Percentiles rank a stretch among this genome's conserved stretches.
These are phyloP conservation scores for Daldinia grandis DNA, from an alignment of 495 filamentous ascomycete species.

Conservation along the genomic window DNA sequence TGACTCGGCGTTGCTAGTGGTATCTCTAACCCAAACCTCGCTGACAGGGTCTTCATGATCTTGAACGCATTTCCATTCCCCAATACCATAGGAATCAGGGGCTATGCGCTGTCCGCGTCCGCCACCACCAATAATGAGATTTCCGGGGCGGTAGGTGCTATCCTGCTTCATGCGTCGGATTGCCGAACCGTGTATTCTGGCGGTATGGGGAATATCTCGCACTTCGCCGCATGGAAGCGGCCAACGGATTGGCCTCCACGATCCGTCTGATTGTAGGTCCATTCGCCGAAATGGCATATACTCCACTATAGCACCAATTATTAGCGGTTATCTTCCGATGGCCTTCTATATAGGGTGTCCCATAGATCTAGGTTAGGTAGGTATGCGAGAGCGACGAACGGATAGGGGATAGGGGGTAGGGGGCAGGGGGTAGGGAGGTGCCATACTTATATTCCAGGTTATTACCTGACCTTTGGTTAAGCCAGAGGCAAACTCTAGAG, in stretches of 20 bases:
- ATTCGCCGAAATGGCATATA: conserved; percentile 85
- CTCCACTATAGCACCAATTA: conserved; percentile 61
- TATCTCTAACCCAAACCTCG: conserved; percentile 64
- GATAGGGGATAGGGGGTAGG: neutral
- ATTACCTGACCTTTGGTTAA: conserved; percentile 65
- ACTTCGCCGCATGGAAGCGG: conserved; percentile 82
- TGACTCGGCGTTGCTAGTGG: neutral
- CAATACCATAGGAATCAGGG: conserved; percentile 69
- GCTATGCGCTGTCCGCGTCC: conserved; percentile 71
- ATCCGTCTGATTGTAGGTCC: conserved; percentile 76
- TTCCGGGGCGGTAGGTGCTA: conserved; percentile 75
- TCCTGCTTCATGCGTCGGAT: conserved; percentile 75
- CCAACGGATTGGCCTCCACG: conserved; percentile 84
- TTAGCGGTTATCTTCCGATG: conserved; percentile 7
- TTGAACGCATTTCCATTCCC: conserved; percentile 73
- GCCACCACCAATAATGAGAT: conserved; percentile 82
- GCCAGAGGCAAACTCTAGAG: conserved; percentile 72
- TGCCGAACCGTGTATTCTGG: conserved; percentile 75
- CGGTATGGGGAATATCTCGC: conserved; percentile 78
- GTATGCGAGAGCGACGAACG: neutral
- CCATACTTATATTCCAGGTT: conserved; percentile 73
- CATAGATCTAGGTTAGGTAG: neutral
- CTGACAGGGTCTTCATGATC: conserved; percentile 72
- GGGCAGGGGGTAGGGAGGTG: neutral
- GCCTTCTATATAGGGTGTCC: neutral